A percentile compares a stretch with the other conserved stretches of the same genome.
phyloP scores from a whole-genome alignment of 257 asterid genomes.

The Scutellaria galericulata region DNA sequence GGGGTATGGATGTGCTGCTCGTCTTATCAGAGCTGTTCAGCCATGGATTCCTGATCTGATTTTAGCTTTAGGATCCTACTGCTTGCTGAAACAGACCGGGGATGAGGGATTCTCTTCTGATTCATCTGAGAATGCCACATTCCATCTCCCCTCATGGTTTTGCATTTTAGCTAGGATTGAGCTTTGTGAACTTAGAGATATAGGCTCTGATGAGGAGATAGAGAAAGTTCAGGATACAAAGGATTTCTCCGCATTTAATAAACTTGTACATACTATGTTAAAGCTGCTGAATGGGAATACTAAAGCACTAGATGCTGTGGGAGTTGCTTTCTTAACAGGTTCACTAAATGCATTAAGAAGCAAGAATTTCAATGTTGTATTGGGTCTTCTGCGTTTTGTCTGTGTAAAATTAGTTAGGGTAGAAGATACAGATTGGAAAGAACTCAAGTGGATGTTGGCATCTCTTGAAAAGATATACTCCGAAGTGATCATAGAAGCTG shows the following conservation, averaged over 20 bases:
- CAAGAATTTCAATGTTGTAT: slow-evolving; percentile 51
- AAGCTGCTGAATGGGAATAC: slow-evolving; percentile 53
- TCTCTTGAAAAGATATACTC: slow-evolving; percentile 50
- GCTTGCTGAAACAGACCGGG: slow-evolving; percentile 50
- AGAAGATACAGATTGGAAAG: slow-evolving; percentile 55
- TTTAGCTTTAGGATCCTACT: slow-evolving; percentile 67
- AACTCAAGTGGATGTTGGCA: slow-evolving; percentile 55
- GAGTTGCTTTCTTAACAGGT: slow-evolving; percentile 53
- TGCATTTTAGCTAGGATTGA: slow-evolving; percentile 65
- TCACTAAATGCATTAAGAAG: slow-evolving; percentile 52
- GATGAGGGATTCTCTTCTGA: slow-evolving; percentile 35
- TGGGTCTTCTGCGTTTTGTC: slow-evolving; percentile 74
- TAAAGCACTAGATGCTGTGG: slow-evolving; percentile 72
- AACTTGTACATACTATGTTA: slow-evolving; percentile 52
- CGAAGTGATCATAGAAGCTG: slow-evolving; percentile 49
- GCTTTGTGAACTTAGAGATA: slow-evolving; percentile 52
- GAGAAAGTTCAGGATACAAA: slow-evolving; percentile 37
- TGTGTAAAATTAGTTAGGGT: slow-evolving; percentile 57
- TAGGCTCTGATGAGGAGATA: slow-evolving; percentile 47
- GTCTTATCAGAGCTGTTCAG: slow-evolving; percentile 55
- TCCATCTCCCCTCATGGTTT: slow-evolving; percentile 64
- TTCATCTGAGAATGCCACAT: slow-evolving; percentile 38
- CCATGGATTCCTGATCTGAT: slow-evolving; percentile 88
- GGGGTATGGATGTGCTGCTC: slow-evolving; percentile 66
- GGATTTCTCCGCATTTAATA: slow-evolving; percentile 59